Conservation (phyloP, 106 monocot genomes). For the Iris macrosiphon region DNA sequence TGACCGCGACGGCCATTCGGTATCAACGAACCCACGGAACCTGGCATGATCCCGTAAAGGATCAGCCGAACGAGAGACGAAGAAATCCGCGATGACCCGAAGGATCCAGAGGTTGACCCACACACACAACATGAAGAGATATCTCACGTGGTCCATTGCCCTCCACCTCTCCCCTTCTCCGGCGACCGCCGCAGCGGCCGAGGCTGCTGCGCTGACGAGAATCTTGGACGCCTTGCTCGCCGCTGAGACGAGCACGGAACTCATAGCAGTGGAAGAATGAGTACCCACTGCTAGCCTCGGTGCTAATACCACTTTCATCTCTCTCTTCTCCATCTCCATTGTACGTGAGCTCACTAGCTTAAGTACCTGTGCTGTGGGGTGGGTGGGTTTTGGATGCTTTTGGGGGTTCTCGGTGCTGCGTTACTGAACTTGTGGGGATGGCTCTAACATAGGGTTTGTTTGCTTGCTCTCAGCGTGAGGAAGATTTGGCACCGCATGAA, state of each 20-base stretch:
- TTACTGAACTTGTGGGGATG: not conserved
- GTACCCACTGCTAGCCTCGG: not conserved
- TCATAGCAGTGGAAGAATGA: not conserved
- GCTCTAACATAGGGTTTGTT: not conserved
- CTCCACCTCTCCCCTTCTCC: slow-evolving; percentile 26
- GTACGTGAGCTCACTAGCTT: no score
- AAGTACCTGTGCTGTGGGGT: not conserved
- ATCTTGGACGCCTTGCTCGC: slow-evolving; percentile 17
- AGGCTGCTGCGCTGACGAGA: slow-evolving; percentile 7
- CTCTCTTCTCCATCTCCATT: not conserved
- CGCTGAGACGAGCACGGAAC: slow-evolving; percentile 12
- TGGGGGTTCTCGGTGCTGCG: not conserved
- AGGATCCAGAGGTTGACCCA: slow-evolving; percentile 41
- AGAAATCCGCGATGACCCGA: slow-evolving; percentile 21
- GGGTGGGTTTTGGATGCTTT: not conserved
- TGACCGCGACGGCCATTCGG: not conserved
- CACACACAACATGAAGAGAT: slow-evolving; percentile 24
- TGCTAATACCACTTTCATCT: not conserved
- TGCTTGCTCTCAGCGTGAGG: slow-evolving; percentile 6
- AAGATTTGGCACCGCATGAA: no score
- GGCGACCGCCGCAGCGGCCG: slow-evolving; percentile 1
- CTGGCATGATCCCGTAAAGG: not conserved
- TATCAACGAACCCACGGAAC: not conserved
- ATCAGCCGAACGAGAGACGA: not conserved
- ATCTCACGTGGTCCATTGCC: slow-evolving; percentile 32